Conservation (phyloP, 2,329 filamentous ascomycete genomes). For the Neonectria sp. region DNA sequence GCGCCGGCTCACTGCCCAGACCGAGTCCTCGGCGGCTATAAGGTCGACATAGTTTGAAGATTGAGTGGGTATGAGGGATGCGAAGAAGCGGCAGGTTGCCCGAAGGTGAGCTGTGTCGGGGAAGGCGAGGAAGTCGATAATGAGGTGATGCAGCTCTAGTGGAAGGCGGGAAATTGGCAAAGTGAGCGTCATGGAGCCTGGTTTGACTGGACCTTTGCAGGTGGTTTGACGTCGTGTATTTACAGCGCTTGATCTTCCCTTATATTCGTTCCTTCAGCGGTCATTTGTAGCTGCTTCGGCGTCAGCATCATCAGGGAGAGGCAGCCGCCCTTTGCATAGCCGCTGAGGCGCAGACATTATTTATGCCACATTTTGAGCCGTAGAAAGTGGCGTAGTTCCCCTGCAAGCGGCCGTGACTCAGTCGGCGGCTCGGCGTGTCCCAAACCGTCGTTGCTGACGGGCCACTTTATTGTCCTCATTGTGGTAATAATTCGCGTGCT, state of each 20-base stretch:
- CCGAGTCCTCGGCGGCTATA: constrained; percentile 18
- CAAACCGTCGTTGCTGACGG: neutral
- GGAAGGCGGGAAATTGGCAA: constrained; percentile 17
- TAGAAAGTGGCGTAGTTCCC: neutral
- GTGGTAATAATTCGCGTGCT: neutral
- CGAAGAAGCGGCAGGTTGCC: constrained; percentile 26
- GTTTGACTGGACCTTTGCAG: neutral
- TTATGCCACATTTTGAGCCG: neutral
- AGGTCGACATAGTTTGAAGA: constrained; percentile 12
- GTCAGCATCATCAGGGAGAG: neutral
- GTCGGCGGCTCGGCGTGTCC: neutral
- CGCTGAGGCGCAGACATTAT: neutral
- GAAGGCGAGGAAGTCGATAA: constrained; percentile 14
- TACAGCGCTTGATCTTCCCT: neutral
- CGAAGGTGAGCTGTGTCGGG: constrained; percentile 23
- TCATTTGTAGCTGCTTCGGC: neutral
- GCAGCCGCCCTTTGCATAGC: neutral
- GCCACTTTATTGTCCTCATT: neutral
- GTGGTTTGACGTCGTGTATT: neutral
- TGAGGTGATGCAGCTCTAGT: constrained; percentile 9
- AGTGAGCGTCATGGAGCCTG: constrained; percentile 1
- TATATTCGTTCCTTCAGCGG: neutral
- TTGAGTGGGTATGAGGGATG: constrained; percentile 20
- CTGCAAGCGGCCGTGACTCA: neutral
- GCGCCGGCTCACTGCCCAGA: constrained; percentile 19